These are phyloP conservation scores for Boechera divaricarpa DNA, from an alignment of 345 rosid species.

Conservation along the genomic window DNA sequence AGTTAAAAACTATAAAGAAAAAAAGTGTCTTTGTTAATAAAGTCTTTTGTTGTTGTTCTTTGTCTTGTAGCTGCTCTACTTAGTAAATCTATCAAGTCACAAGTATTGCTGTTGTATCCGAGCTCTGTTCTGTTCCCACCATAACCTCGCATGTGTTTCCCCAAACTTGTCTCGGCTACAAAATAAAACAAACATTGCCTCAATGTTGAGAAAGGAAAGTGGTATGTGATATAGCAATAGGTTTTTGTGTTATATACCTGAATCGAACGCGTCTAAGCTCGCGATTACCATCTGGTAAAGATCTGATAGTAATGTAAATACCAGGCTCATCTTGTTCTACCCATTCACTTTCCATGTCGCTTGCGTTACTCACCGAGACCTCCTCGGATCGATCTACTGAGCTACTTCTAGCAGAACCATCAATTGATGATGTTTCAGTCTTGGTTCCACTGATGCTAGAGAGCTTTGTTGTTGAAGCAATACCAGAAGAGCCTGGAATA, in stretches of 20 bases:
- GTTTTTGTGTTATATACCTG: slow-evolving; percentile 53
- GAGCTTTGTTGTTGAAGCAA: slow-evolving; percentile 71
- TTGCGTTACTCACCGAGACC: slow-evolving; percentile 83
- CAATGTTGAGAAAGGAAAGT: not conserved
- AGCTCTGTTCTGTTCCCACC: slow-evolving; percentile 96
- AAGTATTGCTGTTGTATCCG: slow-evolving; percentile 89
- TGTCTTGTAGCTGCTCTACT: slow-evolving; percentile 26
- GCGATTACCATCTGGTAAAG: slow-evolving; percentile 67
- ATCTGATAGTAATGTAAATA: slow-evolving; percentile 81
- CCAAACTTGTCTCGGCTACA: slow-evolving; percentile 88
- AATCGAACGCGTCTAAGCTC: slow-evolving; percentile 94
- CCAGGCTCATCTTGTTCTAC: slow-evolving; percentile 95
- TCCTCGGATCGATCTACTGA: slow-evolving; percentile 77
- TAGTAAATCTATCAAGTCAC: slow-evolving; percentile 47
- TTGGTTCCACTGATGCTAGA: slow-evolving; percentile 72
- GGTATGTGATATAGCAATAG: not conserved
- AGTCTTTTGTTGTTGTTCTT: slow-evolving; percentile 10
- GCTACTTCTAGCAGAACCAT: slow-evolving; percentile 73
- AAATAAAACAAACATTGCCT: not conserved
- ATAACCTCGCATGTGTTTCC: slow-evolving; percentile 79
- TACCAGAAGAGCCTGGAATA: slow-evolving; percentile 49
- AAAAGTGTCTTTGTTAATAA: slow-evolving; percentile 22
- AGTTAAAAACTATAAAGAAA: not conserved
- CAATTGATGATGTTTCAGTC: slow-evolving; percentile 77
- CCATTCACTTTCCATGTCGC: slow-evolving; percentile 90